phyloP scores from a whole-genome alignment of 768 basidiomycete species.

The Tulasnella sp. region DNA sequence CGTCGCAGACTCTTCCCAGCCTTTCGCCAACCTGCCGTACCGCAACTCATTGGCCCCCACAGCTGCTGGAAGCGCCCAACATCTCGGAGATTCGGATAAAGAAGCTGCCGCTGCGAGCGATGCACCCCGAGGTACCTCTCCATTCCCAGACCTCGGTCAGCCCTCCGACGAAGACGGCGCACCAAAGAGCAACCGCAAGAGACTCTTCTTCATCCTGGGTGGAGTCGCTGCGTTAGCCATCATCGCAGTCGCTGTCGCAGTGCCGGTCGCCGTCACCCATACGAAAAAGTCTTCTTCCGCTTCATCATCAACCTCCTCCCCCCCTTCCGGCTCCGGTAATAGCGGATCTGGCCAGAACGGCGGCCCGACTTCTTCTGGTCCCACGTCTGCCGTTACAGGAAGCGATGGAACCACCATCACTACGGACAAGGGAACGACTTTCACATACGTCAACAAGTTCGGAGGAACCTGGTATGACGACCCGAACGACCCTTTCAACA shows the following conservation, averaged over 20 bases:
- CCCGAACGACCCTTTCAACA: constrained; percentile 79
- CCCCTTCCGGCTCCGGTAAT: constrained; percentile 32
- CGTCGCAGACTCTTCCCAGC: not conserved
- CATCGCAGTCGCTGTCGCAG: constrained; percentile 60
- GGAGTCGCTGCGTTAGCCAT: constrained; percentile 40
- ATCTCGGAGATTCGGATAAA: constrained; percentile 1
- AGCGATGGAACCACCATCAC: constrained; percentile 76
- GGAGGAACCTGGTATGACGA: constrained; percentile 92
- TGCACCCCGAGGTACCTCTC: constrained; percentile 2
- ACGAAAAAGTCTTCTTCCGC: constrained; percentile 47
- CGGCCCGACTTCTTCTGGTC: constrained; percentile 34
- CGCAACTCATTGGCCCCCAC: not conserved
- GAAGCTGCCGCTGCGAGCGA: constrained; percentile 8
- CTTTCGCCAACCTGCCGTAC: not conserved
- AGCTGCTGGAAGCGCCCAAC: not conserved
- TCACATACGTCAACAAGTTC: constrained; percentile 78
- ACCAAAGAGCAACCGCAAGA: not conserved
- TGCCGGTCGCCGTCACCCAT: constrained; percentile 70
- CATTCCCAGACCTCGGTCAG: not conserved
- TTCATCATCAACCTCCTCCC: constrained; percentile 34
- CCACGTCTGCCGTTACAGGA: constrained; percentile 52
- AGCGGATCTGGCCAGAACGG: constrained; percentile 36
- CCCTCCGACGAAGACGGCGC: not conserved
- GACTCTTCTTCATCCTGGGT: constrained; percentile 6
- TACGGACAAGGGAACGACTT: constrained; percentile 79